Conservation (phyloP, 805 yeast genomes). For the Starmerella lactis-condensi region DNA sequence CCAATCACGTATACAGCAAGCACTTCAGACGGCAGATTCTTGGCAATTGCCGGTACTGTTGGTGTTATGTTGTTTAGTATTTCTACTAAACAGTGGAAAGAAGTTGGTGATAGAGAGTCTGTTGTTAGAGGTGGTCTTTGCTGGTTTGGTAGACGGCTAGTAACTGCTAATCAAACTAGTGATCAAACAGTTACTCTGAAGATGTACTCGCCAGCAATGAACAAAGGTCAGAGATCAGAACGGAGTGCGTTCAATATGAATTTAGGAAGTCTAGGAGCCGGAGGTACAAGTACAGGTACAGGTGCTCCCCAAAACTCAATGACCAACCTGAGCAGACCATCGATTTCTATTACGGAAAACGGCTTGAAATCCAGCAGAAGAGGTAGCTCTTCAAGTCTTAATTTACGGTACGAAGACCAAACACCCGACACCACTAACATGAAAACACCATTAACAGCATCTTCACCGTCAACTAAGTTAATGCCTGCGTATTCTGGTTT, state of each 20-base stretch:
- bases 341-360: no score
- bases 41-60: conserved; percentile 33
- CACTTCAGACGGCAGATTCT: conserved; percentile 31
- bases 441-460: no score
- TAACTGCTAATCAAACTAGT: conserved; percentile 22
- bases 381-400: no score
- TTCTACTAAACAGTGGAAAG: conserved; percentile 31
- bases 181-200: conserved; percentile 19
- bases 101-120: conserved; percentile 24
- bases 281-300: no score
- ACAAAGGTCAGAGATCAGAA: neutral
- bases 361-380: no score
- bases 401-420: no score
- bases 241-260: neutral
- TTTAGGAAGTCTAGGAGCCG: no score
- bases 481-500: neutral
- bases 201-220: conserved; percentile 24
- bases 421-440: no score
- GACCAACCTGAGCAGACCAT: no score
- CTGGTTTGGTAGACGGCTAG: conserved; percentile 23
- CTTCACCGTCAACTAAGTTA: no score
- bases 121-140: conserved; percentile 24
- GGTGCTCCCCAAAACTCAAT: no score
- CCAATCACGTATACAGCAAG: conserved; percentile 28
- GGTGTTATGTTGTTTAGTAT: conserved; percentile 30